Evolutionary conservation across 1,284 basidiomycete species (phyloP), one percentile per base, ranked within the genome.

Genomic region (Paramarasmius palmivorus): DNA sequence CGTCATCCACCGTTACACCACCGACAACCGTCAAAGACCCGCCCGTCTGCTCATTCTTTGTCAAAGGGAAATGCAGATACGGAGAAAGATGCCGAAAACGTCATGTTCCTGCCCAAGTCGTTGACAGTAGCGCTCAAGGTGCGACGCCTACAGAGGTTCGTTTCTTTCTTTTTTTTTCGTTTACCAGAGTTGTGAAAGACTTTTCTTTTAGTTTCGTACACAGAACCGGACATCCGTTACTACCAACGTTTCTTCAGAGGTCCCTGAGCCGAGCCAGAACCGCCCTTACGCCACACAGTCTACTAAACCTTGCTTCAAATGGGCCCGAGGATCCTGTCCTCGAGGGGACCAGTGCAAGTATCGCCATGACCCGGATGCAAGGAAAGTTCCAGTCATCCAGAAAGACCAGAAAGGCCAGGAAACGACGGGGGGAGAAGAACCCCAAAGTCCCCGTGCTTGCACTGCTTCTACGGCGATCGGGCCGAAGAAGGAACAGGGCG

Each of bases 331-430:
- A 19, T 41, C 46, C 12, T 65, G 64, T 34, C 54, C 29, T n/a
- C 60, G 53, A 36, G 64, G 62, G 6, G 50, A 45, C 17, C 59
- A 58, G 49, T 65, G 63, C 42, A 53, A 51, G 49, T 65, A 57
- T 42, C 53, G 29, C 2, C 63, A 64, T 54, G 60, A 64, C 53
- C 54, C 54, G 15, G 56, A 42, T n/a, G n/a, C 20, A 19, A 4
- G 14, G 10, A 8, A 20, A 15, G 8, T 20, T 19, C 4, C 5
- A 23, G 14, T 5, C 20, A 12, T 5, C 8, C 17, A 4, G 40
- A 15, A 42, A 20, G 15, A 23, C 8, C 8, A 19, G 4, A 8
- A 14, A 4, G 40, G n/a, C 8, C 7, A 17, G 26, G 20, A 19
- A 17, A 42, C 4, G 17, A 23, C 5, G 22, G 3, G 17, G 4